phyloP scores from a whole-genome alignment of 2,329 filamentous ascomycete species.

The Rhinocladiella mackenziei region DNA sequence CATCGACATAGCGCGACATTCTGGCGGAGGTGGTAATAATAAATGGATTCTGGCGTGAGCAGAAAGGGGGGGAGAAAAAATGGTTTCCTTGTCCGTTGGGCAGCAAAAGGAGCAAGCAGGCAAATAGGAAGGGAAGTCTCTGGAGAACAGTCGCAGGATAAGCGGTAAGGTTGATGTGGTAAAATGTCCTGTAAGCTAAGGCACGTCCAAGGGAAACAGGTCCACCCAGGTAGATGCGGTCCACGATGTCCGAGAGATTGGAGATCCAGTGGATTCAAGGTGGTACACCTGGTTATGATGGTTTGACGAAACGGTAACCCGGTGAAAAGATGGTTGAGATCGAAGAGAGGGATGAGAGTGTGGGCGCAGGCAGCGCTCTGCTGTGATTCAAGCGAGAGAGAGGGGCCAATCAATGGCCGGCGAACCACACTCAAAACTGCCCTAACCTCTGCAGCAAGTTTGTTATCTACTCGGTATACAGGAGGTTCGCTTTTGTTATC shows the following conservation, averaged over 20 bases:
- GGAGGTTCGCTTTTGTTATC: no score
- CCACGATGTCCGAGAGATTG: slow-evolving; percentile 9
- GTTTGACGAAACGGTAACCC: slow-evolving; percentile 9
- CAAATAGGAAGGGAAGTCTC: slow-evolving; percentile 22
- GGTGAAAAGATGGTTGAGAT: slow-evolving; percentile 8
- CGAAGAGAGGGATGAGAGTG: slow-evolving; percentile 13
- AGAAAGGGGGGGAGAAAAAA: slow-evolving; percentile 7
- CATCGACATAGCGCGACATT: slow-evolving; percentile 25
- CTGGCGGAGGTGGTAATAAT: slow-evolving; percentile 12
- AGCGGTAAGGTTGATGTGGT: slow-evolving; percentile 19
- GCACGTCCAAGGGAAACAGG: slow-evolving; percentile 14
- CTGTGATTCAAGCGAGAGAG: slow-evolving; percentile 7
- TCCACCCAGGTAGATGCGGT: slow-evolving; percentile 9
- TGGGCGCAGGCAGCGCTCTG: slow-evolving; percentile 22
- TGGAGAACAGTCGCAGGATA: slow-evolving; percentile 17
- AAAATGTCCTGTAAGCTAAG: slow-evolving; percentile 17
- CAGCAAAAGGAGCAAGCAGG: slow-evolving; percentile 19
- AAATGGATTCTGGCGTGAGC: slow-evolving; percentile 7
- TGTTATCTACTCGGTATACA: no score
- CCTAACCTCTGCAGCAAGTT: no score
- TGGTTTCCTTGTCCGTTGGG: slow-evolving; percentile 21
- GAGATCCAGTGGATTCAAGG: slow-evolving; percentile 19
- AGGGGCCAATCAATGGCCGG: neutral
- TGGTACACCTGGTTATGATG: slow-evolving; percentile 15
- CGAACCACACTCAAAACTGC: slow-evolving; percentile 2